These are phyloP conservation scores for Styphnolobium japonicum DNA, from an alignment of 306 rosid genomes.

Conservation along the genomic window DNA sequence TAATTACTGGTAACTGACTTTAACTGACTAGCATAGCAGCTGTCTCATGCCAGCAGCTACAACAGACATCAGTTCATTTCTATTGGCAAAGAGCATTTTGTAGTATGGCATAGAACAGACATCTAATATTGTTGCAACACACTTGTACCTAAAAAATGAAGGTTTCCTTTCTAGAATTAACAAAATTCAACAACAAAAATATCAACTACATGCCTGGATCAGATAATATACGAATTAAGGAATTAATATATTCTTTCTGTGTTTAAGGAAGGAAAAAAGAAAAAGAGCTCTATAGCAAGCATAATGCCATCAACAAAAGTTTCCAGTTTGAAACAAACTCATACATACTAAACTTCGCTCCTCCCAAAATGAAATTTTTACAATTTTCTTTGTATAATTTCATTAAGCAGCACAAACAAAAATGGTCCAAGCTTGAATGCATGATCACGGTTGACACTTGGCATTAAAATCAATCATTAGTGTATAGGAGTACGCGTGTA, in stretches of 20 bases:
- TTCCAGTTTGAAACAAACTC: constrained; percentile 7
- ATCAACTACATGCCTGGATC: constrained; percentile 12
- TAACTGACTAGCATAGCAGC: neutral
- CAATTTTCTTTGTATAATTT: neutral
- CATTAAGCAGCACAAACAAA: neutral
- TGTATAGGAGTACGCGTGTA: neutral
- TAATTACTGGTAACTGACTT: neutral
- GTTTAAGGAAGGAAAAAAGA: neutral
- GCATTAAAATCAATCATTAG: neutral
- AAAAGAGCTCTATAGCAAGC: neutral
- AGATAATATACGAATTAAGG: neutral
- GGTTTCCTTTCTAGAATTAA: neutral
- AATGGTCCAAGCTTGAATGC: neutral
- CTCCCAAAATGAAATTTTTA: neutral
- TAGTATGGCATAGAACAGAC: no score
- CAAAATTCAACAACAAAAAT: neutral
- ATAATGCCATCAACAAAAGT: neutral
- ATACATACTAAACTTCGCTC: neutral
- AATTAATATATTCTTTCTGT: neutral
- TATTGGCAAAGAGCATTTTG: neutral
- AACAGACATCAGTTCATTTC: neutral
- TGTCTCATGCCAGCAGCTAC: neutral
- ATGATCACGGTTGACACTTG: neutral
- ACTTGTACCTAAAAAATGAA: neutral
- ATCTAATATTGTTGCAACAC: neutral